Base-by-base conservation (phyloP, 2,329 filamentous ascomycete genomes). In the Arthrobotrys conoides region DNA sequence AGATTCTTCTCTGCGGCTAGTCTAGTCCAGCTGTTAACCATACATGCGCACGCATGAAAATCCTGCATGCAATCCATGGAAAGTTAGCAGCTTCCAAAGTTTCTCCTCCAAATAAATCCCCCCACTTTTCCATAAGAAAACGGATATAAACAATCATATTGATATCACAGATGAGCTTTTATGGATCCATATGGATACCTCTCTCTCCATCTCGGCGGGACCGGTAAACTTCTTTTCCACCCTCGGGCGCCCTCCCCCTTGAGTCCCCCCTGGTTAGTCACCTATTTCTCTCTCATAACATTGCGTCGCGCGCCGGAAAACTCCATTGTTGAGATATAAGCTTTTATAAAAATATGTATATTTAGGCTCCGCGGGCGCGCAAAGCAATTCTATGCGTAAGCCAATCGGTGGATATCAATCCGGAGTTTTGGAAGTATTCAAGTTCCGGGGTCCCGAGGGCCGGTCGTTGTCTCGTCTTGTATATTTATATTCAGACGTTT, bases 81-180 rank as follows among this genome's bases (percentile, higher is more conserved):
- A 24, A 59, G 53, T 41, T 18, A 22, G n/a, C 27, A 38, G 53
- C 30, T 22, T 38, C 30, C 6, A 59, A 22, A 36, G 30, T 38
- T 59, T 38, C 8, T 22, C 30, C 5, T 5, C 4, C 44, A 44
- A n/a, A n/a, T 6, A 3, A 30, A 46, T 22, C n/a, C 55, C 61
- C 61, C 61, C 61, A 65, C 61, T 65, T 48, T 46, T 49, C 61
- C 61, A 65, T 22, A 30, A 5, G 48, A 33, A 4, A 36, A 41
- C 61, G 61, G 61, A 49, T 49, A 65, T 49, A 65, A 65, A 65
- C 44, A 65, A 36, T 65, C 27, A 65, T 30, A n/a, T n/a, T n/a
- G n/a, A n/a, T 65, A 49, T 27, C 57, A 46, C 16, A 46, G n/a
- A 46, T 46, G 44, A 46, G 44, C 44, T 46, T 46, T 20, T 27